These are phyloP conservation scores for Pestalotiopsis sp. DNA, from an alignment of 2,329 filamentous ascomycete genomes.

Conservation along the genomic window DNA sequence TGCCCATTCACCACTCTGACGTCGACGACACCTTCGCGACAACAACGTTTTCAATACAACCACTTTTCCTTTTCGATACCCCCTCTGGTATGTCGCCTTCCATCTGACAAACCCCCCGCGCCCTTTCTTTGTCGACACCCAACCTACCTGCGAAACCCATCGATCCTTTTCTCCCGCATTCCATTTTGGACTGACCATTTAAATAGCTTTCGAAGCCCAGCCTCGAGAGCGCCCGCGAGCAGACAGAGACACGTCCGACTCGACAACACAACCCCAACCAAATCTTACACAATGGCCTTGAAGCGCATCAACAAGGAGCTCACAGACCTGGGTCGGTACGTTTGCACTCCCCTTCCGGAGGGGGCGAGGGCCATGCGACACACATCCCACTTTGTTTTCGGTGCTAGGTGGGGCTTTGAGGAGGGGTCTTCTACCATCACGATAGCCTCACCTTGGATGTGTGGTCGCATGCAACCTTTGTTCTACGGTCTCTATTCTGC, in stretches of 20 bases:
- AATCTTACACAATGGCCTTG: constrained; percentile 71
- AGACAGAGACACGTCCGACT: constrained; percentile 15
- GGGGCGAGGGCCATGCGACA: constrained; percentile 15
- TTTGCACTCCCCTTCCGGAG: constrained; percentile 26
- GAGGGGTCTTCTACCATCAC: constrained; percentile 24
- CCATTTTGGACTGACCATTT: constrained; percentile 29
- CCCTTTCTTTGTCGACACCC: not conserved
- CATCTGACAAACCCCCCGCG: not conserved
- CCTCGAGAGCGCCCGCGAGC: constrained; percentile 22
- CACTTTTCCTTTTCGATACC: not conserved
- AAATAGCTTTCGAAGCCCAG: constrained; percentile 26
- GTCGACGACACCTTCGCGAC: not conserved
- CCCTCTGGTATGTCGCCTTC: not conserved
- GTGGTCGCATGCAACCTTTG: not conserved
- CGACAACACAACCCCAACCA: constrained; percentile 15
- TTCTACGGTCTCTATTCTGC: constrained; percentile 17
- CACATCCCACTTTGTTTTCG: constrained; percentile 22
- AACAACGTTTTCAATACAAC: not conserved
- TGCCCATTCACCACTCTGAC: not conserved
- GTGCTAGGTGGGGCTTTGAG: constrained; percentile 31
- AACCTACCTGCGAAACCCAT: constrained; percentile 4
- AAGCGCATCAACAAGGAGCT: constrained; percentile 97
- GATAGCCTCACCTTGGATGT: not conserved
- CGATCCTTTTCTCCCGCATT: constrained; percentile 28
- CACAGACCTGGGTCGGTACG: constrained; percentile 85